phyloP scores from a whole-genome alignment of 1,139 yeast genomes.

The Candida sp. region DNA sequence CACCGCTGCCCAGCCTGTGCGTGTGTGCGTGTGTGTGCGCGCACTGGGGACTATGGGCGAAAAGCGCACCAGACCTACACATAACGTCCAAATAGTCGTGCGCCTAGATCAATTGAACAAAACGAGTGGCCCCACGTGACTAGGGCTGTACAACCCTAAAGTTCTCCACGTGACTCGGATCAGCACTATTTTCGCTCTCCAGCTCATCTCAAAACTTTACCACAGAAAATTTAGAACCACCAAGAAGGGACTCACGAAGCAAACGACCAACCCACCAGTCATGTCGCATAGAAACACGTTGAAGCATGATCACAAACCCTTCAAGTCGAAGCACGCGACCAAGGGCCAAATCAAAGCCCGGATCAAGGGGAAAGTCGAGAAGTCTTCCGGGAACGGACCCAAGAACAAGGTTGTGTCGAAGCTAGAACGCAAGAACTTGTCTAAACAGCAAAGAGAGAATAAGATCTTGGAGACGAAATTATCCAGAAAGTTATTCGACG shows the following conservation, averaged over 20 bases:
- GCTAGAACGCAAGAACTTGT: conserved; percentile 75
- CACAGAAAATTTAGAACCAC: neutral
- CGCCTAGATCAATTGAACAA: neutral
- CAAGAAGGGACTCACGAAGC: neutral
- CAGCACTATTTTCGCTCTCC: neutral
- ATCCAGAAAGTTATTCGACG: conserved; percentile 75
- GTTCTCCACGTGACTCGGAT: neutral
- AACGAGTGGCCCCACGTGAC: neutral
- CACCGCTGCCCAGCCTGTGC: too few relatives aligned
- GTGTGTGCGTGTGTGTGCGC: neutral
- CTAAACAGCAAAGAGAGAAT: conserved; percentile 76
- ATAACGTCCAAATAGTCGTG: too few relatives aligned
- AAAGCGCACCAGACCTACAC: neutral
- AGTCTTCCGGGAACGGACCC: conserved; percentile 40
- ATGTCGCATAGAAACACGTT: conserved; percentile 86
- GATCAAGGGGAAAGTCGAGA: conserved; percentile 89
- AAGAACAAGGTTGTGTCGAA: conserved; percentile 59
- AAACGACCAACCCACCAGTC: neutral
- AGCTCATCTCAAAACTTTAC: neutral
- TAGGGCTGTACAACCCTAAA: conserved; percentile 3
- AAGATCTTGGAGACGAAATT: conserved; percentile 62
- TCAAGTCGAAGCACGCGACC: conserved; percentile 91
- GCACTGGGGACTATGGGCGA: neutral
- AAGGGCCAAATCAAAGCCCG: conserved; percentile 84
- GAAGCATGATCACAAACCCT: conserved; percentile 86